These are phyloP conservation scores for Malania oleifera DNA, from an alignment of 164 flowering plant genomes.

Conservation along the genomic window DNA sequence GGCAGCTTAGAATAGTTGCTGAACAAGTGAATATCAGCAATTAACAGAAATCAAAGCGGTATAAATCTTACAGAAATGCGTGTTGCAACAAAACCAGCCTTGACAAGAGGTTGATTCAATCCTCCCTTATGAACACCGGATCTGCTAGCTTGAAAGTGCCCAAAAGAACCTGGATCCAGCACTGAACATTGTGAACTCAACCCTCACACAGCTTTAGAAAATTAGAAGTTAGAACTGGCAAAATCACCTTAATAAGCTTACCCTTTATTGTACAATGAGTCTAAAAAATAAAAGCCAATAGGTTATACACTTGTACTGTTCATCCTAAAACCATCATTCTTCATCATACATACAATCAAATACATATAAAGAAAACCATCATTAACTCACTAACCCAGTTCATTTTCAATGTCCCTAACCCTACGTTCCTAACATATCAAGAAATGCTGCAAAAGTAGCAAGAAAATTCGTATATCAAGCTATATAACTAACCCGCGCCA, in stretches of 20 bases:
- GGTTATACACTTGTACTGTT: background rate
- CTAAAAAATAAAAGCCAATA: background rate
- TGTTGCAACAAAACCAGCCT: slow-evolving; percentile 99
- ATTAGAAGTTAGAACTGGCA: no score
- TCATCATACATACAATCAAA: no score
- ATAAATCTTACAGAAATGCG: slow-evolving; percentile 78
- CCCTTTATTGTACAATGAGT: no score
- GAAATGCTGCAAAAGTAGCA: background rate
- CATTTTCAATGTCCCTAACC: no score
- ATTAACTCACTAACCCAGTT: no score
- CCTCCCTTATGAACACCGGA: slow-evolving; percentile 98
- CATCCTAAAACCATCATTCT: no score
- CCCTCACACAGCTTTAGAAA: background rate
- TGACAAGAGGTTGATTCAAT: slow-evolving; percentile 62
- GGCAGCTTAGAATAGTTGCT: no score
- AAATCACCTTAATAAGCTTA: no score
- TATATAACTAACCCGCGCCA: slow-evolving; percentile 70
- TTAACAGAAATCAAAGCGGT: background rate
- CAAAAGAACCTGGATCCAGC: slow-evolving; percentile 78
- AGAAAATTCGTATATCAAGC: no score
- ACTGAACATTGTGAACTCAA: background rate
- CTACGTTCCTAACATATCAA: no score
- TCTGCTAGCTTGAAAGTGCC: slow-evolving; percentile 96
- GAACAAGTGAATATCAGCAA: slow-evolving; percentile 3
- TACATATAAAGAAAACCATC: no score